Conservation (phyloP, 805 yeast genomes). For the Candida pseudofarinosa region DNA sequence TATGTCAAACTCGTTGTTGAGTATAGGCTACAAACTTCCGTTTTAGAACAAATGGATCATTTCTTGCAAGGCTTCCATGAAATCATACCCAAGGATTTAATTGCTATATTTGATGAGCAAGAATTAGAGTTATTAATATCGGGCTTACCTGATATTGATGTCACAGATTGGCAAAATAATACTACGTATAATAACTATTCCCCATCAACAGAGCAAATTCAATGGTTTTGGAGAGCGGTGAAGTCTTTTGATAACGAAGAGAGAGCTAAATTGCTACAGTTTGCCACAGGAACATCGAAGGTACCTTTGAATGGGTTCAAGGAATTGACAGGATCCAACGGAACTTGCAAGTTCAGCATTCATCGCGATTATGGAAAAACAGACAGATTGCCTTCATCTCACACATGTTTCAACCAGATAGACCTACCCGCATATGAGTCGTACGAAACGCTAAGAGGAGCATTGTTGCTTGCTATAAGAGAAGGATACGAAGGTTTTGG, state of each 20-base stretch:
- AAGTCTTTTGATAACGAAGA: conserved; percentile 91
- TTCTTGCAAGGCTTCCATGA: conserved; percentile 87
- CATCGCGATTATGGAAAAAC: conserved; percentile 84
- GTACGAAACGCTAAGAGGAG: conserved; percentile 79
- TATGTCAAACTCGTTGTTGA: conserved; percentile 85
- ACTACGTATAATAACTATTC: conserved; percentile 79
- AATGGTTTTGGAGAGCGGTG: conserved; percentile 98
- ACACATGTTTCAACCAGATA: conserved; percentile 94
- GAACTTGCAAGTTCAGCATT: conserved; percentile 79
- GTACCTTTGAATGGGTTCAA: conserved; percentile 94
- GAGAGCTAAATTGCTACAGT: conserved; percentile 88
- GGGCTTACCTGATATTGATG: conserved; percentile 94
- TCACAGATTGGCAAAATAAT: conserved; percentile 92
- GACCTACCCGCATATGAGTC: conserved; percentile 90
- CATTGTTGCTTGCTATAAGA: conserved; percentile 77
- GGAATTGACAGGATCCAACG: conserved; percentile 83
- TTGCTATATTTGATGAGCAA: conserved; percentile 89
- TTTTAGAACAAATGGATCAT: conserved; percentile 81
- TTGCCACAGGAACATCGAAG: conserved; percentile 95
- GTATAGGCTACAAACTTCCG: conserved; percentile 77
- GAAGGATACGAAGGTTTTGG: conserved; percentile 98
- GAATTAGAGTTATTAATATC: conserved; percentile 89
- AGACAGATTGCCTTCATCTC: conserved; percentile 90
- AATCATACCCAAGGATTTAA: conserved; percentile 76
- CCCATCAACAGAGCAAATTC: conserved; percentile 78